A percentile compares a stretch with the other conserved stretches of the same genome.
phyloP scores from a whole-genome alignment of 768 basidiomycete species.

The Russula virescens region DNA sequence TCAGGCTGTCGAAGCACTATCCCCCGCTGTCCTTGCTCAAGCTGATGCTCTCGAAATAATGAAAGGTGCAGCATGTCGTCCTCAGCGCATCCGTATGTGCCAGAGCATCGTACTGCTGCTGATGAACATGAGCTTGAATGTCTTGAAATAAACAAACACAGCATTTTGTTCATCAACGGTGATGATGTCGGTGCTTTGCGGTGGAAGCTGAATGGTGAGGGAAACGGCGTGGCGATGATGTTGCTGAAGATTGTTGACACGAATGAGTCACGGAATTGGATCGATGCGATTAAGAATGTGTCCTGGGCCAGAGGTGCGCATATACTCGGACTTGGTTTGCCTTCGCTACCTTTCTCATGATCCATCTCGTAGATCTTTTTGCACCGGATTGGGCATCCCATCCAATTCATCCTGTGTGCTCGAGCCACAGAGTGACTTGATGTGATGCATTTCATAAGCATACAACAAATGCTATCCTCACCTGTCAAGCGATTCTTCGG shows the following conservation, averaged over 20 bases:
- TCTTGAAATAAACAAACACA: conserved; percentile 69
- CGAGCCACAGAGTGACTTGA: conserved; percentile 80
- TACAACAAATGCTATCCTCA: conserved; percentile 50
- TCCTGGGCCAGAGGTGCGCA: conserved; percentile 62
- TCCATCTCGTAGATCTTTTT: conserved; percentile 49
- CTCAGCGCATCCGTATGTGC: conserved; percentile 38
- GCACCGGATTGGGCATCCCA: conserved; percentile 56
- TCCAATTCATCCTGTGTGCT: conserved; percentile 37
- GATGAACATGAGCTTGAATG: conserved; percentile 70
- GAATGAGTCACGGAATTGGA: conserved; percentile 68
- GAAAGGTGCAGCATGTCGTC: conserved; percentile 61
- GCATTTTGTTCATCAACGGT: conserved; percentile 69
- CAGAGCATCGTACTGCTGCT: conserved; percentile 43
- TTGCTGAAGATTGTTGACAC: conserved; percentile 59
- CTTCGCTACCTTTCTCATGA: conserved; percentile 2
- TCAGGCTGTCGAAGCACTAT: conserved; percentile 67
- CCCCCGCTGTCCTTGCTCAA: conserved; percentile 58
- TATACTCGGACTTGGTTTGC: neutral
- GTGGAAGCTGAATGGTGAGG: conserved; percentile 34
- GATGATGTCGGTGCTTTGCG: conserved; percentile 39
- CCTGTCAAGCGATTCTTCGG: conserved; percentile 21
- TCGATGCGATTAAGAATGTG: conserved; percentile 66
- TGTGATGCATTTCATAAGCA: conserved; percentile 74
- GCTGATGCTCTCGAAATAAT: conserved; percentile 66
- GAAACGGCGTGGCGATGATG: conserved; percentile 58